Percentiles rank a stretch among this genome's conserved stretches.
Evolutionary conservation across 2,329 filamentous ascomycete genomes (phyloP).

Genomic region (Paraphoma chrysanthemicola): DNA sequence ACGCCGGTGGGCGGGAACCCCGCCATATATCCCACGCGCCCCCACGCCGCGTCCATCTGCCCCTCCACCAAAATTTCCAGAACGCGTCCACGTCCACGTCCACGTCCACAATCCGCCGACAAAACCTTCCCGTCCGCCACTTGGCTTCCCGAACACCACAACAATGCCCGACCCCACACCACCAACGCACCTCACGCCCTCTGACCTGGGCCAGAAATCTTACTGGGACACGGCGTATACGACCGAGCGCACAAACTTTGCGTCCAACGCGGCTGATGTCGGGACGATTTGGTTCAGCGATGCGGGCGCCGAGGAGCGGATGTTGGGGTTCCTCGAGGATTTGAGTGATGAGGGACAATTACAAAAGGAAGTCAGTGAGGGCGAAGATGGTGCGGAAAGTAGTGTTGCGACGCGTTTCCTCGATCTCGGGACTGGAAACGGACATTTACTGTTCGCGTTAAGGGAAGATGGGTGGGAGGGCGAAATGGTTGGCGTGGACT

Average conservation of each 20-base stretch:
- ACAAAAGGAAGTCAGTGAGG: conserved; percentile 43
- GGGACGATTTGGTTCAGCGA: conserved; percentile 98
- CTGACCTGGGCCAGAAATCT: conserved; percentile 80
- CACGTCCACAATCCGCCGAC: too few relatives aligned
- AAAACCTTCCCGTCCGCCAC: too few relatives aligned
- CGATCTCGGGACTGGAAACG: conserved; percentile 94
- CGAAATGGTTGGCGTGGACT: conserved; percentile 85
- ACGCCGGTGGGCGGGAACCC: too few relatives aligned
- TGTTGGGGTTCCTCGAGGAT: conserved; percentile 66
- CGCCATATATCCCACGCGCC: too few relatives aligned
- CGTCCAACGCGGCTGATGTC: conserved; percentile 74
- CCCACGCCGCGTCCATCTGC: too few relatives aligned
- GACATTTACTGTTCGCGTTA: conserved; percentile 85
- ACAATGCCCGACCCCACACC: neutral
- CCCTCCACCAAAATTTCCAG: too few relatives aligned
- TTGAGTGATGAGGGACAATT: conserved; percentile 61
- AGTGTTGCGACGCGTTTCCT: conserved; percentile 62
- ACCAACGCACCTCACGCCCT: conserved; percentile 69
- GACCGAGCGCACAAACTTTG: conserved; percentile 74
- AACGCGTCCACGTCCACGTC: too few relatives aligned
- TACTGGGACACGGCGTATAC: conserved; percentile 72
- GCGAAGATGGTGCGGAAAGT: neutral
- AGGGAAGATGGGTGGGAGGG: conserved; percentile 72
- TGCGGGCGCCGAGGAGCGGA: conserved; percentile 82
- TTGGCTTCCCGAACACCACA: too few relatives aligned